Conservation (phyloP, 1,139 yeast genomes). For the Eremothecium cymbalariae region DNA sequence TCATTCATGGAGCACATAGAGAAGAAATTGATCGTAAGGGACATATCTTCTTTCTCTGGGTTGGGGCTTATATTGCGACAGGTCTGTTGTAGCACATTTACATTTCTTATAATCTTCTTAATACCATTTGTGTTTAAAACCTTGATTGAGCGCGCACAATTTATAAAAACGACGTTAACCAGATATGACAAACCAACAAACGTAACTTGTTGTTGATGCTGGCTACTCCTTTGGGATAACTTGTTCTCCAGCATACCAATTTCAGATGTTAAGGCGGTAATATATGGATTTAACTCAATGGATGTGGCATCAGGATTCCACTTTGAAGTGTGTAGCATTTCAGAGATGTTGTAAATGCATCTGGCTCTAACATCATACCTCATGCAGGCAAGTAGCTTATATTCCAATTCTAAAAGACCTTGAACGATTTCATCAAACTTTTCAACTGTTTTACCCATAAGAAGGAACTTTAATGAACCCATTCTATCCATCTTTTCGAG, state of each 20-base stretch:
- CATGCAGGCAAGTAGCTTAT: constrained; percentile 46
- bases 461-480: constrained; percentile 27
- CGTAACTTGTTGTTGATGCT: constrained; percentile 30
- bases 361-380: constrained; percentile 61
- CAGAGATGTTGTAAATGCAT: constrained; percentile 51
- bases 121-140: constrained; percentile 60
- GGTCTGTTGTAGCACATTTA: constrained; percentile 68
- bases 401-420: constrained; percentile 41
- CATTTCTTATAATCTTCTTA: constrained; percentile 57
- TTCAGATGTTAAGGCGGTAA: constrained; percentile 33
- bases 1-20: constrained; percentile 35
- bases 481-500: constrained; percentile 23
- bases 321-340: constrained; percentile 31
- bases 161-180: constrained; percentile 49
- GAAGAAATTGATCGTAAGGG: constrained; percentile 50
- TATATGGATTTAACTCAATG: constrained; percentile 50
- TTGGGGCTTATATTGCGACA: constrained; percentile 52
- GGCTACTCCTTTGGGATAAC: constrained; percentile 26
- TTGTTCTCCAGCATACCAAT: constrained; percentile 25
- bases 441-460: constrained; percentile 37
- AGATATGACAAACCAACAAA: constrained; percentile 49
- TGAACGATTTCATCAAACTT: constrained; percentile 44
- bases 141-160: constrained; percentile 49
- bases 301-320: constrained; percentile 51
- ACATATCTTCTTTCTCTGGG: constrained; percentile 54